These are phyloP conservation scores for Graphium sp. DNA, from an alignment of 2,329 filamentous ascomycete species.

Conservation along the genomic window DNA sequence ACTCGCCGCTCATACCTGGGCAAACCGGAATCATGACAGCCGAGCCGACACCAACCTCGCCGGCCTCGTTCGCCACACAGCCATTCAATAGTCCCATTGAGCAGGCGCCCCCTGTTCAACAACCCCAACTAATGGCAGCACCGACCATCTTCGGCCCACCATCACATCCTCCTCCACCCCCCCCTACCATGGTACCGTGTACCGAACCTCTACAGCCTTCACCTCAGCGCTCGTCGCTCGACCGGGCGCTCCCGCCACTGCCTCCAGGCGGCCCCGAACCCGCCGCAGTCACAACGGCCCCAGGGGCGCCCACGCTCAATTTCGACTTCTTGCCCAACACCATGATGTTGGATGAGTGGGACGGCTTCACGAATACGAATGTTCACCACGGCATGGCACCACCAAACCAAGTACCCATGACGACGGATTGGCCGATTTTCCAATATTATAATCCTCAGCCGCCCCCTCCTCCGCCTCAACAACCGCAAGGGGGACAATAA, in stretches of 20 bases:
- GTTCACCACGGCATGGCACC: conserved; percentile 12
- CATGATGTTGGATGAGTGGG: conserved; percentile 23
- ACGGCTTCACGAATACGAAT: conserved; percentile 17
- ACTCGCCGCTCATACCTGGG: conserved; percentile 14
- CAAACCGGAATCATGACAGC: conserved; percentile 9
- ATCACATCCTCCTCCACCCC: conserved; percentile 2
- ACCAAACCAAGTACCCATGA: conserved; percentile 7
- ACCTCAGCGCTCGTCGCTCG: conserved; percentile 9
- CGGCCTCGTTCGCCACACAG: conserved; percentile 14
- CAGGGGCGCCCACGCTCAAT: conserved; percentile 17
- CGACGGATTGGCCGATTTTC: conserved; percentile 10
- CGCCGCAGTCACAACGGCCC: conserved; percentile 8
- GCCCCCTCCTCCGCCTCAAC: no score
- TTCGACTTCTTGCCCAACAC: conserved; percentile 22
- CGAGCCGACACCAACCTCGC: conserved; percentile 10
- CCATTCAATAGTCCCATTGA: conserved; percentile 12
- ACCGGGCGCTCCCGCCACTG: conserved; percentile 18
- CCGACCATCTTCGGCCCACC: conserved; percentile 7
- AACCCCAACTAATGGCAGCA: no score
- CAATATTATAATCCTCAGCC: conserved; percentile 8
- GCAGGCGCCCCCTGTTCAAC: no score
- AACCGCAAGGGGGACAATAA: no score
- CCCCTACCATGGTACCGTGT: conserved; percentile 7
- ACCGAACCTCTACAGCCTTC: conserved; percentile 13
- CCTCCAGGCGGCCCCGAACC: no score